These are phyloP conservation scores for Kwoniella bestiolae DNA, from an alignment of 768 basidiomycete species.

Conservation along the genomic window DNA sequence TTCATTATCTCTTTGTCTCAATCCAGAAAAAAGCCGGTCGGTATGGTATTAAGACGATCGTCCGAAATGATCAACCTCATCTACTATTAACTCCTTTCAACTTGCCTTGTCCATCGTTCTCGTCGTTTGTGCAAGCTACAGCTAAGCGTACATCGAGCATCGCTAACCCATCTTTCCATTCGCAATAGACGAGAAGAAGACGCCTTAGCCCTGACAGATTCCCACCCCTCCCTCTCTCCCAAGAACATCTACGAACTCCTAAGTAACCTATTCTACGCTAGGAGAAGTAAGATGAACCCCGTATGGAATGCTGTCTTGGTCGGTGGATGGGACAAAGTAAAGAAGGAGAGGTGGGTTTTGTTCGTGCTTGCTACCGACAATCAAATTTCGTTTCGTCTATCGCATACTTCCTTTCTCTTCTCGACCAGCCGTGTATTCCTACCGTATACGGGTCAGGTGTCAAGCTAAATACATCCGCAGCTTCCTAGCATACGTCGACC, in stretches of 20 bases:
- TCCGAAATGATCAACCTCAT: no score
- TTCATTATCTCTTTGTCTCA: not conserved
- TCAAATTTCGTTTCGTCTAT: no score
- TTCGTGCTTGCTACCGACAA: no score
- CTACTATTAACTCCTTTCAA: not conserved
- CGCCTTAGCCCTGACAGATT: constrained; percentile 63
- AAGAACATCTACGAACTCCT: constrained; percentile 91
- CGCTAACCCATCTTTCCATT: not conserved
- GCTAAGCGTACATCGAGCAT: no score
- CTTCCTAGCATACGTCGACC: constrained; percentile 91
- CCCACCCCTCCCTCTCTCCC: constrained; percentile 84
- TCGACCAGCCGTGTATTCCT: no score
- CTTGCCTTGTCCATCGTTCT: not conserved
- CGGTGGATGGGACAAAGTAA: constrained; percentile 84
- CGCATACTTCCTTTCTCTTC: no score
- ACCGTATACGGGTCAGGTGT: no score
- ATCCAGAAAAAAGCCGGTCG: no score
- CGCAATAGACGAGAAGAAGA: constrained; percentile 64
- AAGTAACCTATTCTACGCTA: constrained; percentile 83
- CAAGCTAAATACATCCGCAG: no score
- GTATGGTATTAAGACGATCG: no score
- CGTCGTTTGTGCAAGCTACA: not conserved
- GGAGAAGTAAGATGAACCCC: constrained; percentile 86
- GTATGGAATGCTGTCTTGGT: constrained; percentile 94
- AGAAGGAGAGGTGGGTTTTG: constrained; percentile 65